Evolutionary conservation across 1,284 basidiomycete genomes (phyloP).

Genomic region (Heterobasidion annosum): DNA sequence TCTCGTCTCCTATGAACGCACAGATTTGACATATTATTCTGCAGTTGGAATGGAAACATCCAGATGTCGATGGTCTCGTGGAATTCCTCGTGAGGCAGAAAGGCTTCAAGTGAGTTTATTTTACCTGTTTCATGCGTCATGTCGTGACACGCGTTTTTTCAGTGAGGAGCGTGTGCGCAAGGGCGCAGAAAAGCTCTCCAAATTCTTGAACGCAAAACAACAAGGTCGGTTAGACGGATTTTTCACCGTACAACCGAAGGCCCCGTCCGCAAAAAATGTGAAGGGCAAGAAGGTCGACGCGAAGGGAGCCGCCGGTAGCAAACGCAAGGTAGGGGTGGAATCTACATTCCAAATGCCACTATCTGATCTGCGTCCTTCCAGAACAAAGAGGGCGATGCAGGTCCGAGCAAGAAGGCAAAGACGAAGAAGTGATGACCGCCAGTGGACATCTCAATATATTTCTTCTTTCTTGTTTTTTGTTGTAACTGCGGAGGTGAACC

Average conservation of each 20-base stretch:
- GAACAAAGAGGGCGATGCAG: conserved; percentile 13
- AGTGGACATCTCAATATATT: background rate
- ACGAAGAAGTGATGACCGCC: conserved; percentile 1
- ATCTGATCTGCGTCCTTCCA: background rate
- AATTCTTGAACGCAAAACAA: conserved; percentile 85
- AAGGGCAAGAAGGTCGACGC: conserved; percentile 20
- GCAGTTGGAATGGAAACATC: conserved; percentile 90
- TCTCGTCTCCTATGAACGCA: background rate
- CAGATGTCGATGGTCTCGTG: conserved; percentile 90
- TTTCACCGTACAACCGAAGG: conserved; percentile 67
- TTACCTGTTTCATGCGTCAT: background rate
- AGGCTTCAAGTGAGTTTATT: conserved; percentile 77
- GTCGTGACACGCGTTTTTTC: conserved; percentile 3
- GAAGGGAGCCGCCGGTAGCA: conserved; percentile 33
- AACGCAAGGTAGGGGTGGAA: conserved; percentile 52
- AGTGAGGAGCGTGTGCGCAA: conserved; percentile 96
- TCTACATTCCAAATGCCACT: background rate
- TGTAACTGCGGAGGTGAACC: too few species aligned
- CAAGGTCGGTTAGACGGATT: conserved; percentile 96
- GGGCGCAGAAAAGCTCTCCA: conserved; percentile 88
- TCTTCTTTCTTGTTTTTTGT: too few species aligned
- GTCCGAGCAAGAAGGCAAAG: conserved; percentile 1
- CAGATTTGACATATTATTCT: background rate
- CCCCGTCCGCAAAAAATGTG: conserved; percentile 34
- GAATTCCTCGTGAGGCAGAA: conserved; percentile 94